Evolutionary conservation across 2,329 filamentous ascomycete species (phyloP), one percentile per base, ranked within the genome.

Genomic region (Xylariaceae sp.): DNA sequence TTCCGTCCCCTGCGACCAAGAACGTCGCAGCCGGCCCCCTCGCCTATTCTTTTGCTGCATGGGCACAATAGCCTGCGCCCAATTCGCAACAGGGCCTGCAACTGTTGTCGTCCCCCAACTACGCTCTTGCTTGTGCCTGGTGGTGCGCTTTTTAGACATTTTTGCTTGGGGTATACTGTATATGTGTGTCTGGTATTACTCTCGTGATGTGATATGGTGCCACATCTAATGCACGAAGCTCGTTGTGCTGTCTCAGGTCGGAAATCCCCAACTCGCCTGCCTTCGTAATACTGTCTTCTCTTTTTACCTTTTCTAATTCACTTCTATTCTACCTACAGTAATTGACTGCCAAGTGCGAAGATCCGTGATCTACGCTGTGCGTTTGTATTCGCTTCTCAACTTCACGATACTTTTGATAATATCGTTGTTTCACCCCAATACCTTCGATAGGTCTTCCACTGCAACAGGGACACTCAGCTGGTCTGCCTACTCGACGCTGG

Each of bases 351-450:
- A 42, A 50, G 45, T 54, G 44, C n/a, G n/a, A n/a, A n/a, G n/a
- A n/a, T n/a, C n/a, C n/a, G n/a, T 56, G 53, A 56, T 56, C 53
- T 55, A 51, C 53, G 53, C 53, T 48, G 49, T 30, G 49, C 53
- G 49, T 46, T 23, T 43, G 13, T 48, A 45, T 53, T 56, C 43
- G 29, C 24, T 56, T 56, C 33, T 45, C 15, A 26, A 18, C 21
- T 27, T 36, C 33, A n/a, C 15, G 18, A 20, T 33, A n/a, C 30
- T 29, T 29, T 10, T 29, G 4, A n/a, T n/a, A n/a, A n/a, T n/a
- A n/a, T 16, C 15, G 41, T 42, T 30, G 35, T 40, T 20, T 9
- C 35, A 47, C 18, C 24, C 13, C 15, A n/a, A 11, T 15, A n/a
- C 16, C 13, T 33, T 33, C 4, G 11, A 11, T 16, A 23, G 24